Evolutionary conservation across 176 grass and related monocot genomes (phyloP).

Genomic region (Sorghum bicolor): Sorghum_bicolor_NCBIv3 NC_012878.2:3047501-3048000

Average conservation of each 20-base stretch:
- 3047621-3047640: slow-evolving; percentile 62
- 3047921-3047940: slow-evolving; percentile 60
- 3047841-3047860: slow-evolving; percentile 57
- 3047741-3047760: slow-evolving; percentile 45
- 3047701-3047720: slow-evolving; percentile 58
- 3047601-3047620: slow-evolving; percentile 61
- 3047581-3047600: slow-evolving; percentile 63
- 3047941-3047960: slow-evolving; percentile 56
- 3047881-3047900: slow-evolving; percentile 62
- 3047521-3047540: slow-evolving; percentile 58
- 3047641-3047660: slow-evolving; percentile 52
- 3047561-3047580: slow-evolving; percentile 62
- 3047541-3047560: slow-evolving; percentile 61
- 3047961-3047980: slow-evolving; percentile 63
- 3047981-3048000: slow-evolving; percentile 57
- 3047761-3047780: slow-evolving; percentile 51
- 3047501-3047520: slow-evolving; percentile 57
- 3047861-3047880: slow-evolving; percentile 56
- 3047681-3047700: slow-evolving; percentile 54
- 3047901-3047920: slow-evolving; percentile 58
- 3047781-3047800: slow-evolving; percentile 63
- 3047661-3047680: slow-evolving; percentile 56
- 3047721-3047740: slow-evolving; percentile 55
- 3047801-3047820: slow-evolving; percentile 62
- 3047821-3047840: slow-evolving; percentile 55